phyloP scores from a whole-genome alignment of 176 grass and related monocot genomes.

The Pontederia paniculata region DNA sequence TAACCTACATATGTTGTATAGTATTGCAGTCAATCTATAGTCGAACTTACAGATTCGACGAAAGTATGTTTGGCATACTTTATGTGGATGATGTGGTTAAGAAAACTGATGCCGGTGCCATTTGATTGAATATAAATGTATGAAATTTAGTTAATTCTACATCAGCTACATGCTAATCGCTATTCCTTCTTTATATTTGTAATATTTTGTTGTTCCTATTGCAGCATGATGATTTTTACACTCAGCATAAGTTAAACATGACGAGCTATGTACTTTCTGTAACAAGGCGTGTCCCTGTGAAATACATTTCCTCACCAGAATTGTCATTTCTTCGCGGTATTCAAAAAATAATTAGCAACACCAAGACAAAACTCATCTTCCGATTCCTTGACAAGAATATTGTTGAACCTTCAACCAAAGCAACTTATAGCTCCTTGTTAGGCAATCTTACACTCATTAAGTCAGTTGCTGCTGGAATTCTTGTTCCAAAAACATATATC shows the following conservation, averaged over 20 bases:
- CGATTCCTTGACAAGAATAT: constrained; percentile 22
- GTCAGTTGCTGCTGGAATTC: constrained; percentile 55
- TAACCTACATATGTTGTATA: constrained; percentile 21
- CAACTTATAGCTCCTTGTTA: constrained; percentile 40
- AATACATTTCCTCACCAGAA: constrained; percentile 71
- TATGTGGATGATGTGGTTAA: constrained; percentile 18
- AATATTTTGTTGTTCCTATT: constrained; percentile 11
- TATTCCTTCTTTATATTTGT: not conserved
- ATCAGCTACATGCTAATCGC: constrained; percentile 5
- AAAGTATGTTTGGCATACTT: not conserved
- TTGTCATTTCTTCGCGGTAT: constrained; percentile 45
- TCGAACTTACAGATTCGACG: constrained; percentile 36
- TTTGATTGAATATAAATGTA: constrained; percentile 84
- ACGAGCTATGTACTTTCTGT: constrained; percentile 39
- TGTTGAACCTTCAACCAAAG: constrained; percentile 47
- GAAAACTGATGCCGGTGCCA: not conserved
- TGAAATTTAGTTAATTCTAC: too few relatives aligned
- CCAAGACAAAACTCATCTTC: constrained; percentile 50
- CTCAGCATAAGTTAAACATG: constrained; percentile 38
- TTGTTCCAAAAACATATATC: constrained; percentile 66
- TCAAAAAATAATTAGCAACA: constrained; percentile 21
- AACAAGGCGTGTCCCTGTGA: constrained; percentile 19
- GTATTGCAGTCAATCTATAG: constrained; percentile 54
- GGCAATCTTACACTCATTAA: constrained; percentile 55
- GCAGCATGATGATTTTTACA: constrained; percentile 50